Evolutionary conservation across 257 asterid species (phyloP).

Genomic region (Nicotiana otophora): DNA sequence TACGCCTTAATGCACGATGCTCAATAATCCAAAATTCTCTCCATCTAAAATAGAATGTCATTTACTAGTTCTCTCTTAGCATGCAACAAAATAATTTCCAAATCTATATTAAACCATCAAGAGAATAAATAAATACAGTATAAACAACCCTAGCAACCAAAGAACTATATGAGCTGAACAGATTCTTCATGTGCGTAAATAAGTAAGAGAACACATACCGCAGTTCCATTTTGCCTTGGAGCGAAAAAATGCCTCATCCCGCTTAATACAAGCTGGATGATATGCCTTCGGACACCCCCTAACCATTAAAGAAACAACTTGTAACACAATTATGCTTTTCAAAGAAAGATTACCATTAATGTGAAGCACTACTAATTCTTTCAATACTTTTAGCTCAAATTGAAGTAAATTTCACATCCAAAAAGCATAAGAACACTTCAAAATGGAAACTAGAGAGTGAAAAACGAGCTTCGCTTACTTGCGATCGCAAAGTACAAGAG

Average conservation of each 20-base stretch:
- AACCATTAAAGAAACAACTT: slow-evolving; percentile 20
- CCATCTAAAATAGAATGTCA: neutral
- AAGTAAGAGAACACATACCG: slow-evolving; percentile 26
- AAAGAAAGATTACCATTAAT: neutral
- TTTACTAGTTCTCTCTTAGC: neutral
- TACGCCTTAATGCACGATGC: neutral
- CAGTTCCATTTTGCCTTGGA: slow-evolving; percentile 87
- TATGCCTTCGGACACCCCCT: slow-evolving; percentile 99
- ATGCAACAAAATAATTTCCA: neutral
- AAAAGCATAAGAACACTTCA: neutral
- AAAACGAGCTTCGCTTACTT: slow-evolving; percentile 46
- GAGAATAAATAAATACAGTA: neutral
- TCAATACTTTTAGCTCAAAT: neutral
- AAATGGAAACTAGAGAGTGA: neutral
- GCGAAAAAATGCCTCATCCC: slow-evolving; percentile 78
- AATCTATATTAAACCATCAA: neutral
- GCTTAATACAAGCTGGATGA: slow-evolving; percentile 88
- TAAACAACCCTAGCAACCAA: neutral
- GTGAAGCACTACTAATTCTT: neutral
- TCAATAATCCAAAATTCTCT: neutral
- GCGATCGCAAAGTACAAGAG: slow-evolving; percentile 89
- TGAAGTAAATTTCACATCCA: neutral
- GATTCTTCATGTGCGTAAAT: neutral
- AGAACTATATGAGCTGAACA: neutral
- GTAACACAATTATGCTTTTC: slow-evolving; percentile 4